A percentile compares a stretch with the other conserved stretches of the same genome.
These are phyloP conservation scores for Boletus barrowsii DNA, from an alignment of 768 basidiomycete genomes.

Conservation along the genomic window DNA sequence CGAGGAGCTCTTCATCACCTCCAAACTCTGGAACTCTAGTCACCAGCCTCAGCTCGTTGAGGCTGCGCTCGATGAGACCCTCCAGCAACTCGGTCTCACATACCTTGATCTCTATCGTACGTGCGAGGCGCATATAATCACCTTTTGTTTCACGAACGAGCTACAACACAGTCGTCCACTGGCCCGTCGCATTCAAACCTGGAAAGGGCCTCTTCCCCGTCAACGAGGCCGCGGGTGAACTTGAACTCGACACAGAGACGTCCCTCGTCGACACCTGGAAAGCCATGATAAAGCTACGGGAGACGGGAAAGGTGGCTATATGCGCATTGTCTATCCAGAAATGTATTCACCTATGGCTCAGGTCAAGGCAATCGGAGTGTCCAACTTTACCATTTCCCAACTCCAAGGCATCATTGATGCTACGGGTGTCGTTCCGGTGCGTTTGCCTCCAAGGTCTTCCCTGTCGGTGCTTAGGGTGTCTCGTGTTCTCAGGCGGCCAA, in stretches of 20 bases:
- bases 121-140: conserved; percentile 23
- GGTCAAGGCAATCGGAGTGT: conserved; percentile 75
- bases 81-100: conserved; percentile 64
- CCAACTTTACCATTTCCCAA: conserved; percentile 71
- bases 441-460: conserved; percentile 15
- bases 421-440: conserved; percentile 70
- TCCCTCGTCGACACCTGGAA: conserved; percentile 81
- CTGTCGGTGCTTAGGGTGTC: not conserved
- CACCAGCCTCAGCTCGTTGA: conserved; percentile 67
- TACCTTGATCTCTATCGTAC: conserved; percentile 81
- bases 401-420: conserved; percentile 65
- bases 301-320: conserved; percentile 61
- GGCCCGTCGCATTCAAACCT: conserved; percentile 69
- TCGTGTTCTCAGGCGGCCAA: conserved; percentile 48
- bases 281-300: conserved; percentile 67
- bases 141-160: not conserved
- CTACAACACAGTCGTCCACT: conserved; percentile 61
- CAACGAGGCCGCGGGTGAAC: conserved; percentile 41
- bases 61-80: conserved; percentile 72
- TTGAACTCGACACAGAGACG: conserved; percentile 54
- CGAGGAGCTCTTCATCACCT: conserved; percentile 77
- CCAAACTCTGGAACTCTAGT: conserved; percentile 78
- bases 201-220: conserved; percentile 55
- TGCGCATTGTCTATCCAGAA: not conserved
- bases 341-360: conserved; percentile 19